phyloP scores from a whole-genome alignment of 306 rosid species.

The Argentina anserina region DNA sequence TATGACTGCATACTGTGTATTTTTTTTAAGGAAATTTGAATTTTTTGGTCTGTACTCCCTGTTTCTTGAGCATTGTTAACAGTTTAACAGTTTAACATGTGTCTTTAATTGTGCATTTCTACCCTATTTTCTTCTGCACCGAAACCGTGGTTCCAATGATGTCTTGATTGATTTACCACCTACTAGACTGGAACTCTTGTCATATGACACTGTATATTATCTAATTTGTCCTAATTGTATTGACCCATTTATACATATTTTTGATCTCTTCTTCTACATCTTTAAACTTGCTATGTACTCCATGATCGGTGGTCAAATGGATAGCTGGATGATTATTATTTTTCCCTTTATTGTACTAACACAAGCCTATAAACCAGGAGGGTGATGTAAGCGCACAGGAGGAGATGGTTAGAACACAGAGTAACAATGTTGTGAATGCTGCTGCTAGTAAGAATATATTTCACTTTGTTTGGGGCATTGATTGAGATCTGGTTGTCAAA shows the following conservation, averaged over 20 bases:
- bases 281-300: background rate
- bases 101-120: background rate
- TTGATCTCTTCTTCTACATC: background rate
- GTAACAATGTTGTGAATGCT: constrained; percentile 55
- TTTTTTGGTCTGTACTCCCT: background rate
- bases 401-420: constrained; percentile 69
- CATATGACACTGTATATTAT: background rate
- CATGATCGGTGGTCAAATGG: background rate
- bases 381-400: constrained; percentile 64
- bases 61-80: background rate
- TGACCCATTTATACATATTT: background rate
- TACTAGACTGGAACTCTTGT: background rate
- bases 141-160: background rate
- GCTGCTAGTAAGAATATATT: constrained; percentile 83
- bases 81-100: background rate
- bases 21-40: too few relatives aligned
- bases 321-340: background rate
- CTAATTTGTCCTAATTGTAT: background rate
- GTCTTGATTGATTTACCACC: background rate
- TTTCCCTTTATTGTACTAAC: background rate
- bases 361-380: constrained; percentile 38
- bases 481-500: background rate
- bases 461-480: constrained; percentile 77
- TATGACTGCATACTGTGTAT: background rate
- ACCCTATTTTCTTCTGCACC: background rate